Base-by-base conservation (phyloP, 2,329 filamentous ascomycete species). In the Apiospora marii region DNA sequence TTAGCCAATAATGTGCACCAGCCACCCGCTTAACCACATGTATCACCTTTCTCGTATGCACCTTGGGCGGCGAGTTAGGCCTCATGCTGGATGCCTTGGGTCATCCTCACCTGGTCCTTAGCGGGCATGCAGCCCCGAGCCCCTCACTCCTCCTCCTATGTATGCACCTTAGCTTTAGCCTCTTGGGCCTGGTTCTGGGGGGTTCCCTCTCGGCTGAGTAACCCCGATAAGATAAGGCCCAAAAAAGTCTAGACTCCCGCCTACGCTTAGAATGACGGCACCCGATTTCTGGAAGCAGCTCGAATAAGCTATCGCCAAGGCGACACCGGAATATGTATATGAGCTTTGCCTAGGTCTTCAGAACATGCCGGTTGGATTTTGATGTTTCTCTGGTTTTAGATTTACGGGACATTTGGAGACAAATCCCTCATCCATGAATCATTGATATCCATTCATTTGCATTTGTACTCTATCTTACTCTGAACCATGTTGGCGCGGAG, bases 401-500 rank as follows among this genome's bases (percentile, higher is more conserved):
- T 14, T 30, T 41, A 13, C 58, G n/a, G 58, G 58, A 64, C 8
- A 10, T 8, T 41, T 64, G 58, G 58, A n/a, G n/a, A 61, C 22
- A 61, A n/a, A 27, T 41, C 58, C 58, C 30, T 24, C 1, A 10
- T n/a, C 1, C 19, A 64, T n/a, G 41, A 24, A 10, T 30, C 27
- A 7, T 61, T 27, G 7, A 14, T 19, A 34, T 30, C 34, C 41
- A 67, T 22, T 41, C 46, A 71, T 19, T 30, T 22, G 51, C 24
- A 67, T 43, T 30, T 37, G 27, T 30, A 30, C 27, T 30, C 27
- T 24, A 37, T 14, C 8, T 4, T n/a, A 41, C 58, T 41, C 58
- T 64, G 72, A 71, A 78, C 74, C 58, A 85, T 85, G 84, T 77
- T 85, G 72, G 77, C 82, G n/a, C 81, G 80, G 81, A 79, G 79